Percentiles rank a stretch among this genome's conserved stretches.
Evolutionary conservation across 768 basidiomycete genomes (phyloP).

Genomic region (Chalciporus piperatus): DNA sequence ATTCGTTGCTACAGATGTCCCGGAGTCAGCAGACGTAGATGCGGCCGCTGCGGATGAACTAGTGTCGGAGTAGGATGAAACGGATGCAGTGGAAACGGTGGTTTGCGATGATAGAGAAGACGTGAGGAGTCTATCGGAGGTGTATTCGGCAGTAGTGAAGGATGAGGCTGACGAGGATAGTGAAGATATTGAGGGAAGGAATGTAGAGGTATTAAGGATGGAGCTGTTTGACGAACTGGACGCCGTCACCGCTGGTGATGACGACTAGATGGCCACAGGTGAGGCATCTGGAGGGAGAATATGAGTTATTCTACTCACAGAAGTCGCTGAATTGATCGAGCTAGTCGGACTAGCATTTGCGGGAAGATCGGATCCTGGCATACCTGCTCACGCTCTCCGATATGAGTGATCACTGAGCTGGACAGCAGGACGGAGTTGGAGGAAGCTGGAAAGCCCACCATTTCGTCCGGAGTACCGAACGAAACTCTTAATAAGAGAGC

Average conservation of each 20-base stretch:
- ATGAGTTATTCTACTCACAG: not conserved
- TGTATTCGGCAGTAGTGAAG: not conserved
- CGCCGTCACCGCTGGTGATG: not conserved
- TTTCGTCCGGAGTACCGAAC: not conserved
- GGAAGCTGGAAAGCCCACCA: conserved; percentile 1
- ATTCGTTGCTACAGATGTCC: too few species aligned
- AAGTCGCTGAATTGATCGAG: not conserved
- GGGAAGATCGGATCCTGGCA: not conserved
- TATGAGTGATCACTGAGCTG: not conserved
- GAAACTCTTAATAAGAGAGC: conserved; percentile 9
- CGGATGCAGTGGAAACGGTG: not conserved
- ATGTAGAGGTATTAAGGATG: not conserved
- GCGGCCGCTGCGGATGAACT: not conserved
- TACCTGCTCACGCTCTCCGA: not conserved
- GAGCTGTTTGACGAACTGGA: not conserved
- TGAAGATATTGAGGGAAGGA: not conserved
- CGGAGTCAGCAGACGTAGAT: not conserved
- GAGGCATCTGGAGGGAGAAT: not conserved
- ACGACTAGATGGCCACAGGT: not conserved
- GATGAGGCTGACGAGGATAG: not conserved
- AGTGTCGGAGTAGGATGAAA: not conserved
- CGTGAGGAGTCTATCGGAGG: not conserved
- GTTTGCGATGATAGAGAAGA: not conserved
- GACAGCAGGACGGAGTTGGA: not conserved
- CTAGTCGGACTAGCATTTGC: not conserved